Conservation (phyloP, 2,329 filamentous ascomycete species). For the Phoma herbarum region DNA sequence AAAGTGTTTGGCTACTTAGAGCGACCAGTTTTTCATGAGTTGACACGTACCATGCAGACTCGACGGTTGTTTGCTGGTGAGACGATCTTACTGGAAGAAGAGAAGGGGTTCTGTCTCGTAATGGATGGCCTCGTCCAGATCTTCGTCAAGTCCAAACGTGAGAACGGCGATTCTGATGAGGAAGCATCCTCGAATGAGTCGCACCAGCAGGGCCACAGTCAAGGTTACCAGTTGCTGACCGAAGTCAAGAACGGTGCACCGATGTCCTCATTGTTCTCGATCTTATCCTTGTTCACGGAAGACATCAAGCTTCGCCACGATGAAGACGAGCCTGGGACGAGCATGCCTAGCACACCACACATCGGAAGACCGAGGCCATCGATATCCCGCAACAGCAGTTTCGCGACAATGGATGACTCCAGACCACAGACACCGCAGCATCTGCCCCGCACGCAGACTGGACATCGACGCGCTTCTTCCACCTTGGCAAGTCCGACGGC, state of each 20-base stretch:
- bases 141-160: conserved; percentile 86
- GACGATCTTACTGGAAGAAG: conserved; percentile 92
- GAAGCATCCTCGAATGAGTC: conserved; percentile 62
- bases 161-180: conserved; percentile 58
- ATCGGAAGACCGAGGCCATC: conserved; percentile 30
- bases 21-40: conserved; percentile 94
- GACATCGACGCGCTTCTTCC: conserved; percentile 40
- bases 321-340: conserved; percentile 62
- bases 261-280: conserved; percentile 98
- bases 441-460: conserved; percentile 28
- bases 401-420: conserved; percentile 43
- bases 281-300: conserved; percentile 95
- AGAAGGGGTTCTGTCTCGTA: conserved; percentile 97
- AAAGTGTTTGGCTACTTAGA: conserved; percentile 99
- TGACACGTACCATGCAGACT: conserved; percentile 98
- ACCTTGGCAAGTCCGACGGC: conserved; percentile 48
- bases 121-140: conserved; percentile 97
- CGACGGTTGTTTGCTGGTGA: conserved; percentile 95
- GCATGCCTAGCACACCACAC: conserved; percentile 40
- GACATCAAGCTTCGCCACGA: conserved; percentile 82
- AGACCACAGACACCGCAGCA: conserved; percentile 43
- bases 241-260: conserved; percentile 98
- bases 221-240: conserved; percentile 92
- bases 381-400: conserved; percentile 39
- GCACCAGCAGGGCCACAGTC: conserved; percentile 68